Conservation (phyloP, 2,329 filamentous ascomycete genomes). For the Aschersonia sp. region DNA sequence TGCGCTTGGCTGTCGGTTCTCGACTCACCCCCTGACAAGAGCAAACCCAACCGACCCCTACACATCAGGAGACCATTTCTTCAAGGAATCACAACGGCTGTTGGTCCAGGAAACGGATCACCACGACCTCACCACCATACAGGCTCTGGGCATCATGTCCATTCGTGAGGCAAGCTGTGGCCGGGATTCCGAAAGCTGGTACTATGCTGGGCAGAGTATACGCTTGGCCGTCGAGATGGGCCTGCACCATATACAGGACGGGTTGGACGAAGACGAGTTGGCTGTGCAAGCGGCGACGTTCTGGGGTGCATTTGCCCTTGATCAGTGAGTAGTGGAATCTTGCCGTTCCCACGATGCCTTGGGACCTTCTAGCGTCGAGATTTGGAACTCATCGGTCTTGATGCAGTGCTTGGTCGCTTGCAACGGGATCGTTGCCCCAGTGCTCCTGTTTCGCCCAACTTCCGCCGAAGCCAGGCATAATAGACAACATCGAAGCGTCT, state of each 20-base stretch:
- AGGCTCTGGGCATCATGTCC: constrained; percentile 64
- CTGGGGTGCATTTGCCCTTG: constrained; percentile 47
- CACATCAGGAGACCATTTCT: constrained; percentile 61
- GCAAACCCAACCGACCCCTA: constrained; percentile 46
- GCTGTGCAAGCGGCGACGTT: constrained; percentile 46
- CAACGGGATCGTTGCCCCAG: constrained; percentile 46
- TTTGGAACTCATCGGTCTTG: not conserved
- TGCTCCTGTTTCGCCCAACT: constrained; percentile 42
- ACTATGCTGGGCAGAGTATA: constrained; percentile 58
- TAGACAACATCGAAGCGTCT: constrained; percentile 44
- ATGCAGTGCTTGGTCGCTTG: constrained; percentile 48
- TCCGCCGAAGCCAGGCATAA: constrained; percentile 44
- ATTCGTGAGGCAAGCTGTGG: constrained; percentile 61
- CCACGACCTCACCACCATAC: constrained; percentile 54
- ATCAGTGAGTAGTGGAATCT: constrained; percentile 35
- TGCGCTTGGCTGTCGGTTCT: constrained; percentile 55
- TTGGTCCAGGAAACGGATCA: constrained; percentile 43
- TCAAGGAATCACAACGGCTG: constrained; percentile 51
- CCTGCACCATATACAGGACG: constrained; percentile 39
- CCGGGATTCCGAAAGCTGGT: constrained; percentile 59
- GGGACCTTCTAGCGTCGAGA: not conserved
- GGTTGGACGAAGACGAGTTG: constrained; percentile 38
- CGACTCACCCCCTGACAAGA: constrained; percentile 47
- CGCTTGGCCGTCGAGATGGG: constrained; percentile 60
- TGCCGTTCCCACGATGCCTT: too few species aligned